These are phyloP conservation scores for Gaeumannomyces sp. DNA, from an alignment of 2,329 filamentous ascomycete species.

Conservation along the genomic window DNA sequence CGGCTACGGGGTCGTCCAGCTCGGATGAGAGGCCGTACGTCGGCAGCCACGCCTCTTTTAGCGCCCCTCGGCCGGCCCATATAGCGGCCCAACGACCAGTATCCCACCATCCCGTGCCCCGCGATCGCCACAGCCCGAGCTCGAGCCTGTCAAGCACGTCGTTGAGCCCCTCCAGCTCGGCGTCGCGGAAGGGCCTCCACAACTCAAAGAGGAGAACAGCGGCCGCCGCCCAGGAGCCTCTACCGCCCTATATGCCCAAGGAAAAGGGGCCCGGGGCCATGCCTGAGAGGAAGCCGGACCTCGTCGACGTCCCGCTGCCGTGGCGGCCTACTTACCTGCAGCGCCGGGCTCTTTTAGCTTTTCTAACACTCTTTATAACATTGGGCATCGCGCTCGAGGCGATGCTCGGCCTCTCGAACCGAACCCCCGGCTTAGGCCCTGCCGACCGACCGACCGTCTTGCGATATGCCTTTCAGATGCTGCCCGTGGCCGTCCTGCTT, in stretches of 20 bases:
- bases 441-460: conserved; percentile 13
- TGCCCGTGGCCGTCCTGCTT: conserved; percentile 27
- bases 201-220: not conserved
- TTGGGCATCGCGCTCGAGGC: conserved; percentile 25
- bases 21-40: conserved; percentile 18
- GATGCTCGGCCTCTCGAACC: conserved; percentile 26
- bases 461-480: conserved; percentile 32
- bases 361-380: conserved; percentile 23
- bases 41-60: conserved; percentile 18
- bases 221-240: not conserved
- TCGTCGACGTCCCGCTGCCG: conserved; percentile 24
- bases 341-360: conserved; percentile 24
- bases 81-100: not conserved
- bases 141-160: conserved; percentile 16
- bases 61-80: conserved; percentile 17
- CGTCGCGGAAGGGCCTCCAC: conserved; percentile 15
- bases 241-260: not conserved
- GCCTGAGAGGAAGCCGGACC: conserved; percentile 16
- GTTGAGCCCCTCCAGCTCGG: conserved; percentile 18
- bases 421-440: conserved; percentile 21
- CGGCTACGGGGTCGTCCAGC: not conserved
- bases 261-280: not conserved
- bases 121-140: conserved; percentile 12
- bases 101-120: not conserved
- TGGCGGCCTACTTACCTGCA: conserved; percentile 32